Evolutionary conservation across 2,329 filamentous ascomycete species (phyloP).

Genomic region (Chaetomiaceae sp.): DNA sequence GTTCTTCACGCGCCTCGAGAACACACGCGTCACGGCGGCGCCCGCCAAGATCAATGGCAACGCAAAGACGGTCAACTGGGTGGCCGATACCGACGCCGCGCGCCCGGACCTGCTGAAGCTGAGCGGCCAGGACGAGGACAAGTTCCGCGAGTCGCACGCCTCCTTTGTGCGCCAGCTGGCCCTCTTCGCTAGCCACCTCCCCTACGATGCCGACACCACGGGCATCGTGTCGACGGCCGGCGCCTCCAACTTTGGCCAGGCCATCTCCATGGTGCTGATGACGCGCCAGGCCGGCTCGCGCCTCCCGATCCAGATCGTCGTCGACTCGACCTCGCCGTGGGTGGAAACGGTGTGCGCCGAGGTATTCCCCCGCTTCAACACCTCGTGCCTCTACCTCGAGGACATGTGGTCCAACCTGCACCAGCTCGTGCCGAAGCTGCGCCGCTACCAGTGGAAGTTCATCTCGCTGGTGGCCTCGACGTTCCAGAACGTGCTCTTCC

Average conservation of each 20-base stretch:
- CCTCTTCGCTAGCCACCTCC: constrained; percentile 31
- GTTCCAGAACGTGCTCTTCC: constrained; percentile 55
- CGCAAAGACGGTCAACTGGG: constrained; percentile 5
- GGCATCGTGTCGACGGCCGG: constrained; percentile 50
- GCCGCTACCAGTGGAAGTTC: constrained; percentile 52
- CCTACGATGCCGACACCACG: constrained; percentile 31
- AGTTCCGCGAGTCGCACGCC: constrained; percentile 30
- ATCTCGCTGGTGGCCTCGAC: constrained; percentile 55
- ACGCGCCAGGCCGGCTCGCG: constrained; percentile 46
- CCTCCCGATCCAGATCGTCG: constrained; percentile 42
- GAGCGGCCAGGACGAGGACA: constrained; percentile 14
- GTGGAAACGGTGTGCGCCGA: constrained; percentile 31
- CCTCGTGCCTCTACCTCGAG: constrained; percentile 32
- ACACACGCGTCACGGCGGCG: constrained; percentile 1
- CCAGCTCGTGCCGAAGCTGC: constrained; percentile 24
- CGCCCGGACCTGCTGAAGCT: constrained; percentile 10
- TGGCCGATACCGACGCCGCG: background rate
- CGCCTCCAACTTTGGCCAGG: constrained; percentile 44
- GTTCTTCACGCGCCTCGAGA: constrained; percentile 18
- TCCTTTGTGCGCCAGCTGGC: constrained; percentile 34
- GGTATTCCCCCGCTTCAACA: constrained; percentile 29
- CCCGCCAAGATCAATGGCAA: background rate
- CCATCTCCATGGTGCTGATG: constrained; percentile 48
- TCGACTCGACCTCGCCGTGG: constrained; percentile 33
- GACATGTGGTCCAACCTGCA: constrained; percentile 23